These are phyloP conservation scores for Ploettnerulaceae sp. DNA, from an alignment of 2,329 filamentous ascomycete species.

Conservation along the genomic window DNA sequence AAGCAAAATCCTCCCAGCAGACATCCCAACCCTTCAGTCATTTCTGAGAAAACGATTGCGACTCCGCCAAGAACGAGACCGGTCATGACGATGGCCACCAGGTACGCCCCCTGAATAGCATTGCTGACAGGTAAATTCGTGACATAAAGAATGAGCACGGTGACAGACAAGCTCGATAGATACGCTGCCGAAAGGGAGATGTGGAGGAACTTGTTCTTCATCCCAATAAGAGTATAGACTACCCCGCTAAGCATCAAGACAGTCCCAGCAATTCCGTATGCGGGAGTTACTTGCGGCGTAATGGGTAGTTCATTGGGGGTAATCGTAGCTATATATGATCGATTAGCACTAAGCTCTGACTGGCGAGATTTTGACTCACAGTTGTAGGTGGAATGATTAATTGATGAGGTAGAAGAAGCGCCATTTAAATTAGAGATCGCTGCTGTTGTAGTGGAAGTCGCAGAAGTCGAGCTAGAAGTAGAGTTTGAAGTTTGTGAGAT, in stretches of 20 bases:
- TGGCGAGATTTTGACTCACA: slow-evolving; percentile 16
- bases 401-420: slow-evolving; percentile 13
- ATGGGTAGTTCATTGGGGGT: slow-evolving; percentile 59
- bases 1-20: slow-evolving; percentile 34
- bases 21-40: slow-evolving; percentile 73
- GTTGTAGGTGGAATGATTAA: slow-evolving; percentile 23
- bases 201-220: slow-evolving; percentile 75
- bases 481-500: slow-evolving; percentile 10
- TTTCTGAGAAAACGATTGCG: slow-evolving; percentile 74
- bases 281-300: slow-evolving; percentile 70
- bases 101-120: slow-evolving; percentile 78
- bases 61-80: slow-evolving; percentile 69
- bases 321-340: slow-evolving; percentile 26
- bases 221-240: slow-evolving; percentile 69
- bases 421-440: slow-evolving; percentile 21
- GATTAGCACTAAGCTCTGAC: slow-evolving; percentile 15
- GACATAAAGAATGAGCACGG: slow-evolving; percentile 82
- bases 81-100: slow-evolving; percentile 71
- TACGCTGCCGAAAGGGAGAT: slow-evolving; percentile 77
- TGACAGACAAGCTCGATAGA: slow-evolving; percentile 65
- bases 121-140: slow-evolving; percentile 73
- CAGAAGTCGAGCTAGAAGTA: slow-evolving; percentile 13
- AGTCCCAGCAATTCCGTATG: slow-evolving; percentile 71
- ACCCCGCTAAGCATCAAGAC: slow-evolving; percentile 70
- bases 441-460: slow-evolving; percentile 9